phyloP scores from a whole-genome alignment of 345 rosid genomes.

The Noccaea bulbosa region DNA sequence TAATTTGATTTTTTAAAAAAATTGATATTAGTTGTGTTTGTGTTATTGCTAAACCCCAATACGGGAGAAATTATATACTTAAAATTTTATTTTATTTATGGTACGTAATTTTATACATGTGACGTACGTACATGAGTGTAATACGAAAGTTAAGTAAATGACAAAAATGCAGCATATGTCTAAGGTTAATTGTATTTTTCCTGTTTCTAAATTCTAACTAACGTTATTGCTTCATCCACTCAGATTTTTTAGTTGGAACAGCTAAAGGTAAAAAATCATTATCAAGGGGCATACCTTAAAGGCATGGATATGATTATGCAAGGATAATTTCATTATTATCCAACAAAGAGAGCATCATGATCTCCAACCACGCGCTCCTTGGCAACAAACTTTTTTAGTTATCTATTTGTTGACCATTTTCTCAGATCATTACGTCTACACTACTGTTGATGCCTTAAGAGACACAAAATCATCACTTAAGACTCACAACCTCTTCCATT shows the following conservation, averaged over 20 bases:
- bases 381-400: conserved; percentile 21
- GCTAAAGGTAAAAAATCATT: conserved; percentile 28
- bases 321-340: conserved; percentile 28
- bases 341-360: conserved; percentile 42
- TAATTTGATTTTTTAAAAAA: too few relatives aligned
- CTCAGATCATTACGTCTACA: conserved; percentile 36
- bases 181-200: not conserved
- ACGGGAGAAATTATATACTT: too few relatives aligned
- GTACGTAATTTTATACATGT: too few relatives aligned
- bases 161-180: too few relatives aligned
- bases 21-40: too few relatives aligned
- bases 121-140: too few relatives aligned
- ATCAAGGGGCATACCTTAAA: conserved; percentile 28
- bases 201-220: not conserved
- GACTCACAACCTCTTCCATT: conserved; percentile 35
- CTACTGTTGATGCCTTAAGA: conserved; percentile 30
- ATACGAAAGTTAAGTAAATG: too few relatives aligned
- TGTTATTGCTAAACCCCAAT: too few relatives aligned
- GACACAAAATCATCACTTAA: conserved; percentile 29
- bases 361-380: conserved; percentile 41
- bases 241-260: conserved; percentile 35
- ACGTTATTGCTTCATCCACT: conserved; percentile 37
- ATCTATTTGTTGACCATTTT: conserved; percentile 29
- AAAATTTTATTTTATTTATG: too few relatives aligned
- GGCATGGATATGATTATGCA: conserved; percentile 35